Percentiles rank a stretch among this genome's conserved stretches.
These are phyloP conservation scores for Tetracentron sinense DNA, from an alignment of 164 flowering plant species.

Conservation along the genomic window DNA sequence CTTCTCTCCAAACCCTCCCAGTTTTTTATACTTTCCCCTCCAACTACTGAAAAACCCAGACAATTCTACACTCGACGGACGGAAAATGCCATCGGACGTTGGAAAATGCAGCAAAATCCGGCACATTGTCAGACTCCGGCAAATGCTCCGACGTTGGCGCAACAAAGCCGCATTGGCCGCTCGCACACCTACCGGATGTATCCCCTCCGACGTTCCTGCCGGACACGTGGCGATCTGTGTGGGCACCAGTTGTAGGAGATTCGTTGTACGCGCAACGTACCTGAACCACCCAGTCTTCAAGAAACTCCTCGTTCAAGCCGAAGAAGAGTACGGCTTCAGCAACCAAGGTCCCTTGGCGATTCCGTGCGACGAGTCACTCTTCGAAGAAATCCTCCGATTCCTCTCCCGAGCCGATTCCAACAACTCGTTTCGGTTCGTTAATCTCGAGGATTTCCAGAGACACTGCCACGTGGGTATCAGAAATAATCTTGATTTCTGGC, in stretches of 20 bases:
- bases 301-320: slow-evolving; percentile 63
- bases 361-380: slow-evolving; percentile 79
- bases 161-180: slow-evolving; percentile 46
- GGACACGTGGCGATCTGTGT: slow-evolving; percentile 76
- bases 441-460: slow-evolving; percentile 49
- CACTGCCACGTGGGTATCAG: slow-evolving; percentile 40
- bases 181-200: slow-evolving; percentile 24
- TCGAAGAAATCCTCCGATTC: slow-evolving; percentile 63
- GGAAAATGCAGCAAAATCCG: slow-evolving; percentile 57
- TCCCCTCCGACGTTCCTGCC: slow-evolving; percentile 72
- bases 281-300: slow-evolving; percentile 77
- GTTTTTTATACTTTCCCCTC: neutral
- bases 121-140: slow-evolving; percentile 61
- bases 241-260: slow-evolving; percentile 56
- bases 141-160: slow-evolving; percentile 75
- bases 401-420: slow-evolving; percentile 42
- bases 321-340: slow-evolving; percentile 77
- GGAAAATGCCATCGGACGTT: slow-evolving; percentile 33
- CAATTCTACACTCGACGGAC: neutral
- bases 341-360: slow-evolving; percentile 64
- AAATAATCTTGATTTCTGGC: slow-evolving; percentile 40
- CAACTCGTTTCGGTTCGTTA: slow-evolving; percentile 34
- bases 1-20: neutral
- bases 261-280: slow-evolving; percentile 69
- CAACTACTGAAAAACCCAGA: too few species aligned